Evolutionary conservation across 2,329 filamentous ascomycete species (phyloP), one percentile per base, ranked within the genome.

Genomic region (Cercospora janseana): DNA sequence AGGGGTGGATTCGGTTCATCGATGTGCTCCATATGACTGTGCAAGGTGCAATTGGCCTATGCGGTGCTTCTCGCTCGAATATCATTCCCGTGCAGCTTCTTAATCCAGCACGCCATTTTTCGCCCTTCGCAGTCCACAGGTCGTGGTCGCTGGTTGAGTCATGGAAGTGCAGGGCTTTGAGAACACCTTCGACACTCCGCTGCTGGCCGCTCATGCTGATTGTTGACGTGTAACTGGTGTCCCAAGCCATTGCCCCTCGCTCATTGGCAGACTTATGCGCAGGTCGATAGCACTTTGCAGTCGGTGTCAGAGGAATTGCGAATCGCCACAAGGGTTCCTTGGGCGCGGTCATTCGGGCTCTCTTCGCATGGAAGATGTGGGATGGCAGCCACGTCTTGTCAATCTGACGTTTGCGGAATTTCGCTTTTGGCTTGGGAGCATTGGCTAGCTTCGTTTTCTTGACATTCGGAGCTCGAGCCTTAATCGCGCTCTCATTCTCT

Each of bases 381-480:
- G 93, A 97, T 0, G 93, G 93, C 12, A 98, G 75, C 89, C 92
- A 96, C 2, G 87, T 90, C 74, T 97, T 97, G 68, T 87, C 79
- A 37, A 85, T 74, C 66, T 97, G 92, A 24, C 93, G 83, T 70
- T 89, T 93, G 59, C 85, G 83, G 66, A 89, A 97, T 62, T 85
- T 91, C 16, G 79, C 80, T 35, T 77, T 78, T 2, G 82, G 83
- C 68, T 67, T 75, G 4, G 74, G 73, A 4, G 82, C 79, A n/a
- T 80, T 75, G 47, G 88, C 87, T 43, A 91, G 77, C 46, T 73
- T 75, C 61, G 88, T 82, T 60, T 83, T 82, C 66, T 84, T 85
- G 59, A 87, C 81, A 68, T 87, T 88, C 1, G 85, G 82, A 31
- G 77, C 75, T 8, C 66, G 58, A 7, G 61, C 58, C 28, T 55